These are phyloP conservation scores for Cystobasidium onofrii DNA, from an alignment of 768 basidiomycete genomes.

Conservation along the genomic window DNA sequence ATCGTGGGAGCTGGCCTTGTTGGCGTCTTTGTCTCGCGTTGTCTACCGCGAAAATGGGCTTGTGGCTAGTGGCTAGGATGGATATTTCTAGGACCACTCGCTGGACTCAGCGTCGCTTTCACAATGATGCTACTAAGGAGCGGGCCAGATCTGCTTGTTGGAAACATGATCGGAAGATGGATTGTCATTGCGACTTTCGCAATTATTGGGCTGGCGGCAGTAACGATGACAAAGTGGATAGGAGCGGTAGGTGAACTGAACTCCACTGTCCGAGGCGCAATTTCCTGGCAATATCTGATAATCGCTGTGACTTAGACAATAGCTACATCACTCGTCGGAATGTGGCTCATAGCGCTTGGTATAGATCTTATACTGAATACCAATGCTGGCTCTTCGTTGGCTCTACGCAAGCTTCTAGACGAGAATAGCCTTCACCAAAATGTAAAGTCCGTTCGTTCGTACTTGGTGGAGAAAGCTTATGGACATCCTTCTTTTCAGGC, in stretches of 20 bases:
- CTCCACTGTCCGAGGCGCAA: no score
- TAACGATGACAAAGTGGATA: neutral
- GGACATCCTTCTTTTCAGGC: neutral
- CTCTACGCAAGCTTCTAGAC: constrained; percentile 6
- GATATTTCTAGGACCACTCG: neutral
- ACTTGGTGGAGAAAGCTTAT: neutral
- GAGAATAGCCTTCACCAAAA: neutral
- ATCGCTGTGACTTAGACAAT: constrained; percentile 15
- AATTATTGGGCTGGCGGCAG: neutral
- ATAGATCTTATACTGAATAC: constrained; percentile 22
- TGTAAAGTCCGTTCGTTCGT: neutral
- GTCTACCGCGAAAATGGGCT: neutral
- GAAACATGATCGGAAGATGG: constrained; percentile 11
- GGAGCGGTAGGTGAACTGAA: constrained; percentile 22
- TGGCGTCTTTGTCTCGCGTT: neutral
- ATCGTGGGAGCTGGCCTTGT: neutral
- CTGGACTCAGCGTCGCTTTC: constrained; percentile 11
- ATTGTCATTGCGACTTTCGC: neutral
- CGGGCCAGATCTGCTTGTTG: neutral
- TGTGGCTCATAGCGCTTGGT: constrained; percentile 20
- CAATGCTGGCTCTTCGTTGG: neutral
- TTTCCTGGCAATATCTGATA: no score
- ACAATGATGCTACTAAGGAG: neutral
- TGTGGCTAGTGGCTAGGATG: constrained; percentile 21
- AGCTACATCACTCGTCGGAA: neutral